Percentiles rank a stretch among this genome's conserved stretches.
Evolutionary conservation across 2,329 filamentous ascomycete genomes (phyloP).

Genomic region (Nannizziopsis barbatae): DNA sequence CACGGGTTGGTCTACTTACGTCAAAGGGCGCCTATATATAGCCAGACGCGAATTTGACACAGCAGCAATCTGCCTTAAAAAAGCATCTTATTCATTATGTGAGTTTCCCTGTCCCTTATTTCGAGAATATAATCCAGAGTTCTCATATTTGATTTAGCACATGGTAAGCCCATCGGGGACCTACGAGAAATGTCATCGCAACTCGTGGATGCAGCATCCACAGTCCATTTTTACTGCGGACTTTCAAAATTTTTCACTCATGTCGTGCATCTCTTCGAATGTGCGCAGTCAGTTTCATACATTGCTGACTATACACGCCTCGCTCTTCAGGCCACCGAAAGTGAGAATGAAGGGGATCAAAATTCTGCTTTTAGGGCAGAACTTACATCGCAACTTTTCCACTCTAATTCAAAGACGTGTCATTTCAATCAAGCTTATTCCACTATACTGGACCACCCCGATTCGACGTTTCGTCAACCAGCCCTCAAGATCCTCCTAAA

Average conservation of each 20-base stretch:
- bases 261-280: slow-evolving; percentile 70
- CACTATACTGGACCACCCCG: slow-evolving; percentile 60
- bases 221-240: slow-evolving; percentile 56
- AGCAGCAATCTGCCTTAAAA: slow-evolving; percentile 67
- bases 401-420: slow-evolving; percentile 63
- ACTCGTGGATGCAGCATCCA: slow-evolving; percentile 66
- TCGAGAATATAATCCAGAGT: slow-evolving; percentile 5
- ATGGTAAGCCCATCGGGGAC: slow-evolving; percentile 36
- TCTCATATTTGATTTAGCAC: slow-evolving; percentile 23
- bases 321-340: slow-evolving; percentile 52
- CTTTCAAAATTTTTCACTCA: slow-evolving; percentile 78
- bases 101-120: slow-evolving; percentile 32
- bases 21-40: slow-evolving; percentile 70
- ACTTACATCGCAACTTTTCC: slow-evolving; percentile 73
- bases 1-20: slow-evolving; percentile 56
- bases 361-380: slow-evolving; percentile 47
- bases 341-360: slow-evolving; percentile 25
- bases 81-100: slow-evolving; percentile 73
- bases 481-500: slow-evolving; percentile 57
- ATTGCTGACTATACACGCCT: slow-evolving; percentile 74
- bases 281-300: slow-evolving; percentile 62
- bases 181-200: slow-evolving; percentile 42
- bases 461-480: slow-evolving; percentile 59
- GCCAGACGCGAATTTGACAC: slow-evolving; percentile 60
- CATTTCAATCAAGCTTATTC: slow-evolving; percentile 76